phyloP scores from a whole-genome alignment of 225 moss, liverwort and hornwort genomes.

The Polytrichum commune region DNA sequence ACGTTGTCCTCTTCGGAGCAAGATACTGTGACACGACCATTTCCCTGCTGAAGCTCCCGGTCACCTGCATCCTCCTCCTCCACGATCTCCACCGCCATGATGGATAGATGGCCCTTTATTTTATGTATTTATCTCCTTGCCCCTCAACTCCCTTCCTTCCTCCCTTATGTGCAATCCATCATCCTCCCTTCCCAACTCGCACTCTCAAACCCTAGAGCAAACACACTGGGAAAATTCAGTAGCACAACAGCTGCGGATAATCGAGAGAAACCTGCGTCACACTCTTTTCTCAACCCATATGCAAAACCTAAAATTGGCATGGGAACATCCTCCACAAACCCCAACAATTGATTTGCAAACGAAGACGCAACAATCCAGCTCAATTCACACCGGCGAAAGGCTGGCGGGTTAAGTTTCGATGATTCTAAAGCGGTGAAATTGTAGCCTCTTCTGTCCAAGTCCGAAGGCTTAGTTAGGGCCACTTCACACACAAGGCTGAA shows the following conservation, averaged over 20 bases:
- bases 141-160: background rate
- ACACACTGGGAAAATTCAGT: background rate
- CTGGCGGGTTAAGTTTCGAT: too few relatives aligned
- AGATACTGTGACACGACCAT: slow-evolving; percentile 10
- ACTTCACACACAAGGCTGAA: too few relatives aligned
- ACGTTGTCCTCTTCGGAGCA: slow-evolving; percentile 17
- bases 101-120: background rate
- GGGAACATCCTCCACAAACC: background rate
- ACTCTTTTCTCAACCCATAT: too few relatives aligned
- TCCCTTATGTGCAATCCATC: background rate
- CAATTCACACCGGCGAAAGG: too few relatives aligned
- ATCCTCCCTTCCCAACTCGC: background rate
- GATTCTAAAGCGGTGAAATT: too few relatives aligned
- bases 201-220: slow-evolving; percentile 9
- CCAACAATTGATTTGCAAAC: background rate
- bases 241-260: too few relatives aligned
- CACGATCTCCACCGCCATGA: slow-evolving; percentile 40
- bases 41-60: background rate
- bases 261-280: too few relatives aligned
- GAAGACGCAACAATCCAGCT: too few relatives aligned
- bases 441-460: too few relatives aligned
- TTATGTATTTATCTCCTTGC: background rate
- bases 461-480: too few relatives aligned
- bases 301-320: too few relatives aligned
- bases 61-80: slow-evolving; percentile 13